Evolutionary conservation across 768 basidiomycete species (phyloP).

Genomic region (Peribolospora kevripleyi): DNA sequence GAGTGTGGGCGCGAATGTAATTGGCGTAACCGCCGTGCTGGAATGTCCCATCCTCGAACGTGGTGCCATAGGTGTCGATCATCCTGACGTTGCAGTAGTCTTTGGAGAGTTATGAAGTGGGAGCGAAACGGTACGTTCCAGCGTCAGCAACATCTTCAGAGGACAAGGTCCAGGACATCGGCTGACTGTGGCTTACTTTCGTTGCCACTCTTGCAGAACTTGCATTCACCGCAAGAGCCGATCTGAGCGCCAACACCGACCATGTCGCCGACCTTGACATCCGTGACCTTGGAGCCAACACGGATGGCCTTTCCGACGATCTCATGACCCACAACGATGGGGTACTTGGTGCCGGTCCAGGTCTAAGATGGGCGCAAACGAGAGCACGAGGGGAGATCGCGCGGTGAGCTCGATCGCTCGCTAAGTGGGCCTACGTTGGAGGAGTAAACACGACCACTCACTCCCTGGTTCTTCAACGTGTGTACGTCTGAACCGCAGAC

Average conservation of each 20-base stretch:
- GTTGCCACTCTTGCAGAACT: constrained; percentile 7
- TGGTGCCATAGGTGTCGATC: constrained; percentile 18
- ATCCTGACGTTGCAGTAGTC: constrained; percentile 4
- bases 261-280: constrained; percentile 34
- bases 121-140: background rate
- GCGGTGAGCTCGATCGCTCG: too few relatives aligned
- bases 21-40: constrained; percentile 27
- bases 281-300: constrained; percentile 32
- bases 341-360: background rate
- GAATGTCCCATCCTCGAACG: constrained; percentile 1
- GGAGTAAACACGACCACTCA: background rate
- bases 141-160: background rate
- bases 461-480: background rate
- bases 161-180: too few relatives aligned
- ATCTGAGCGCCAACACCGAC: constrained; percentile 34
- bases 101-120: background rate
- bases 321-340: background rate
- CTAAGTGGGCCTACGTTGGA: background rate
- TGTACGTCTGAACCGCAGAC: constrained; percentile 1
- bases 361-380: background rate
- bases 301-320: constrained; percentile 31
- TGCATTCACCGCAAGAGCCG: constrained; percentile 24
- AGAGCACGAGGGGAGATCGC: background rate
- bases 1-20: constrained; percentile 23
- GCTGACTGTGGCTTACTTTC: constrained; percentile 6